These are phyloP conservation scores for Phytopythium delawarense DNA, from an alignment of 352 stramenopile species.

Conservation along the genomic window DNA sequence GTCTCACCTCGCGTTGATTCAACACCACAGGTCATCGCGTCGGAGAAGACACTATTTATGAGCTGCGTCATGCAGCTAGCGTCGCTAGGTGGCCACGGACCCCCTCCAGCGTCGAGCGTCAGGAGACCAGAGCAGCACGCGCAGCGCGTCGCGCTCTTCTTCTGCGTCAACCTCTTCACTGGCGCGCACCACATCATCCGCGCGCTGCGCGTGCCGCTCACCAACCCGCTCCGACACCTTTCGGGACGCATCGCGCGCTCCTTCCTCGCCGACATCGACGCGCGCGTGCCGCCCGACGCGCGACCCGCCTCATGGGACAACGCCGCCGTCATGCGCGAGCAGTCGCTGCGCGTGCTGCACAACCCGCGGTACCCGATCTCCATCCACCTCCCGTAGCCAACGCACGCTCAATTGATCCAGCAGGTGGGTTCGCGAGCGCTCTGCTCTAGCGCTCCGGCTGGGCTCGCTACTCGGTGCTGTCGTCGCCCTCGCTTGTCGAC, in stretches of 20 bases:
- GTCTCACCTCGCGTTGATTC: not conserved
- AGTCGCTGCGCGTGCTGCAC: slow-evolving; percentile 34
- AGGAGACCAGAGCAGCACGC: slow-evolving; percentile 1
- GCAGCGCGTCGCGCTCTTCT: slow-evolving; percentile 35
- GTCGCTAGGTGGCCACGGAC: not conserved
- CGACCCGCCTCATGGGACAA: slow-evolving; percentile 29
- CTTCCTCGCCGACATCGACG: slow-evolving; percentile 24
- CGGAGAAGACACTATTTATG: slow-evolving; percentile 45
- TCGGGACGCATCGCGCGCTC: slow-evolving; percentile 25
- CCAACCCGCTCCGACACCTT: slow-evolving; percentile 24
- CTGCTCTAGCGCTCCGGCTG: not conserved
- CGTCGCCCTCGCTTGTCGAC: slow-evolving; percentile 1
- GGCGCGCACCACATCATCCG: slow-evolving; percentile 42
- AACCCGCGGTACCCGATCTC: slow-evolving; percentile 45
- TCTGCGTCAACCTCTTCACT: slow-evolving; percentile 37
- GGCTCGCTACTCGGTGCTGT: not conserved
- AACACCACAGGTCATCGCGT: slow-evolving; percentile 13
- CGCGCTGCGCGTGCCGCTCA: slow-evolving; percentile 32
- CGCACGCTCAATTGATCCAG: not conserved
- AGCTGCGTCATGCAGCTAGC: slow-evolving; percentile 37
- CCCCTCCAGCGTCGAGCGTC: not conserved
- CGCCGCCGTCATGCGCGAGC: slow-evolving; percentile 28
- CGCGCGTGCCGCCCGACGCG: slow-evolving; percentile 13
- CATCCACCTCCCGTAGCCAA: slow-evolving; percentile 29
- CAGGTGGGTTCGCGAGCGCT: not conserved